These are phyloP conservation scores for Alternaria arborescens DNA, from an alignment of 2,329 filamentous ascomycete genomes.

Conservation along the genomic window DNA sequence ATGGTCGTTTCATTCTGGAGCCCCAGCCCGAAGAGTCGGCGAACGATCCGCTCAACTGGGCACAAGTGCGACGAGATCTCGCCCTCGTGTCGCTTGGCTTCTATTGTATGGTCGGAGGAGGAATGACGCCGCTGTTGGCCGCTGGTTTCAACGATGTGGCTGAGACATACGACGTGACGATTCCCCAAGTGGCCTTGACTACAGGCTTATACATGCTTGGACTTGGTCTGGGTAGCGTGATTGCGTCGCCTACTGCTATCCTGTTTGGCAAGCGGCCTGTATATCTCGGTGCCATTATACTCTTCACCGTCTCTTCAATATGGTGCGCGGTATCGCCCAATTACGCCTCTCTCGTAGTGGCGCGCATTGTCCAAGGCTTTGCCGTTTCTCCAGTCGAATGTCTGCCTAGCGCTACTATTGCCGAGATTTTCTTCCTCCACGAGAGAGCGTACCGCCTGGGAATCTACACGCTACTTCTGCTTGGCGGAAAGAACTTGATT, in stretches of 20 bases:
- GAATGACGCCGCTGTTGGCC: conserved; percentile 88
- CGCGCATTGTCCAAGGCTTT: conserved; percentile 86
- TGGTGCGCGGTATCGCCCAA: conserved; percentile 89
- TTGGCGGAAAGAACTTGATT: conserved; percentile 90
- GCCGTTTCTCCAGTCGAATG: conserved; percentile 92
- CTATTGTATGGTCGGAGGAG: conserved; percentile 92
- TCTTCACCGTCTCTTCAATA: conserved; percentile 79
- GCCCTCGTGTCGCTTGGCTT: conserved; percentile 85
- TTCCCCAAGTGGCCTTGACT: conserved; percentile 80
- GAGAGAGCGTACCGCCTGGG: conserved; percentile 92
- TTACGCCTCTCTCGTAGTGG: conserved; percentile 80
- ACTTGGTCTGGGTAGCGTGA: conserved; percentile 81
- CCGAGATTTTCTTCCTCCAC: conserved; percentile 95
- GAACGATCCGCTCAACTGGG: conserved; percentile 96
- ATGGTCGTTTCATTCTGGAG: conserved; percentile 85
- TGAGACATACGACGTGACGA: conserved; percentile 68
- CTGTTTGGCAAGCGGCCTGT: conserved; percentile 90
- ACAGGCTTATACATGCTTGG: conserved; percentile 96
- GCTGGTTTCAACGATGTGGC: conserved; percentile 89
- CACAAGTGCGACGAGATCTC: conserved; percentile 77
- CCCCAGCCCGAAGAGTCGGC: conserved; percentile 90
- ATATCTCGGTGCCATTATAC: conserved; percentile 77
- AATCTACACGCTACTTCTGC: conserved; percentile 87
- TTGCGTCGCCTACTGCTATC: conserved; percentile 91
- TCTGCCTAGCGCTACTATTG: conserved; percentile 90